Base-by-base conservation (phyloP, 495 filamentous ascomycete species). In the Aspergillus wentii region DNA sequence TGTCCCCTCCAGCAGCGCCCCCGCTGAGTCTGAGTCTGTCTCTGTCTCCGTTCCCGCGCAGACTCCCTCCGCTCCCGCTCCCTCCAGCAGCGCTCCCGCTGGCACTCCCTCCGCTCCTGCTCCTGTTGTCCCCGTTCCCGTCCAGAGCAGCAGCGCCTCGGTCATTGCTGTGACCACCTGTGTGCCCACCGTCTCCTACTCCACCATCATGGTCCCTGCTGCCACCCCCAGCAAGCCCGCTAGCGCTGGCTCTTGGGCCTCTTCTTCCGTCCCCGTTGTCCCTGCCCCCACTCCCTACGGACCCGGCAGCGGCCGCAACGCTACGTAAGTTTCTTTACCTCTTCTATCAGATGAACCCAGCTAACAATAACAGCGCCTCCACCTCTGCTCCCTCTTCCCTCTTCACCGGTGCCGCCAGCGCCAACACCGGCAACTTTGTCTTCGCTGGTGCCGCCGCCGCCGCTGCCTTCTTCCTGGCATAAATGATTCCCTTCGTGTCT, bases 381-480 rank as follows among this genome's bases (percentile, higher is more conserved):
- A 54, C 62, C 44, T 46, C 66, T 29, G 25, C 54, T 41, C 53
- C 59, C 35, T 54, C 57, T 46, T 43, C 69, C 38, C 44, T 52
- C 45, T 73, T 61, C 68, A 69, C 62, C 47, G 69, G 66, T 52
- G 69, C 70, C 32, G 69, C 64, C 44, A 63, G 52, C 64, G 52
- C 68, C 48, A 35, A 73, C 49, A 56, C 58, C 56, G 57, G 59
- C 63, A 72, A 68, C 31, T 57, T 75, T 52, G 56, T 53, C 52
- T 61, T 71, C 54, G 68, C 71, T 43, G 68, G 64, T 60, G 56
- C 56, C 17, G 69, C 71, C 42, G 71, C 69, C 45, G 56, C 58
- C 39, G 69, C 68, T 29, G 72, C 71, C 56, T 57, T 74, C 64
- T 63, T 76, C 64, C 51, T 76, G 51, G 71, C 66, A 53, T 76